Evolutionary conservation across 768 basidiomycete genomes (phyloP).

Genomic region (Sarcomyxa edulis): DNA sequence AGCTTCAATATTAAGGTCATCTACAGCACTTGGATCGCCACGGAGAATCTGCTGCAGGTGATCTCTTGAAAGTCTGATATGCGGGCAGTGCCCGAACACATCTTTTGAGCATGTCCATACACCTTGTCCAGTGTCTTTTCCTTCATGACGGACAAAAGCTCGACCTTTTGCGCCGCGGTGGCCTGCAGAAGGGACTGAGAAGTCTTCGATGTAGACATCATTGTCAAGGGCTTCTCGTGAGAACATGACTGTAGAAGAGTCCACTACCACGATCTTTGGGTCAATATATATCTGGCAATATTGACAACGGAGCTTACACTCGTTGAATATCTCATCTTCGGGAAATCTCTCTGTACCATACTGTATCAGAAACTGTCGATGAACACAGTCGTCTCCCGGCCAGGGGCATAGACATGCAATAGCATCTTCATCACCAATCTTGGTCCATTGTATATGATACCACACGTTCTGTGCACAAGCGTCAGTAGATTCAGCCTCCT

Average conservation of each 20-base stretch:
- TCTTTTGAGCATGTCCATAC: slow-evolving; percentile 1
- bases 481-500: too few relatives aligned
- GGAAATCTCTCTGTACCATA: background rate
- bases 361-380: background rate
- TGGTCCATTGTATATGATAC: background rate
- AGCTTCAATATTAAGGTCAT: too few relatives aligned
- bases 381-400: background rate
- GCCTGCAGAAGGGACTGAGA: background rate
- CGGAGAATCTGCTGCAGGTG: background rate
- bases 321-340: background rate
- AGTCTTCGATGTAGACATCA: background rate
- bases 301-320: background rate
- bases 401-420: background rate
- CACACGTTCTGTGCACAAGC: too few relatives aligned
- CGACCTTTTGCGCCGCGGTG: background rate
- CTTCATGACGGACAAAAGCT: background rate
- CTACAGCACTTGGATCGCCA: background rate
- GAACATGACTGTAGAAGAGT: background rate
- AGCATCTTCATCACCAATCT: background rate
- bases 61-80: background rate
- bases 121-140: background rate
- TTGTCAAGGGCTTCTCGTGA: background rate
- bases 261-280: background rate
- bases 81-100: background rate
- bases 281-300: background rate